Evolutionary conservation across 768 basidiomycete species (phyloP), one percentile per base, ranked within the genome.

Genomic region (Gymnopilus junonius): DNA sequence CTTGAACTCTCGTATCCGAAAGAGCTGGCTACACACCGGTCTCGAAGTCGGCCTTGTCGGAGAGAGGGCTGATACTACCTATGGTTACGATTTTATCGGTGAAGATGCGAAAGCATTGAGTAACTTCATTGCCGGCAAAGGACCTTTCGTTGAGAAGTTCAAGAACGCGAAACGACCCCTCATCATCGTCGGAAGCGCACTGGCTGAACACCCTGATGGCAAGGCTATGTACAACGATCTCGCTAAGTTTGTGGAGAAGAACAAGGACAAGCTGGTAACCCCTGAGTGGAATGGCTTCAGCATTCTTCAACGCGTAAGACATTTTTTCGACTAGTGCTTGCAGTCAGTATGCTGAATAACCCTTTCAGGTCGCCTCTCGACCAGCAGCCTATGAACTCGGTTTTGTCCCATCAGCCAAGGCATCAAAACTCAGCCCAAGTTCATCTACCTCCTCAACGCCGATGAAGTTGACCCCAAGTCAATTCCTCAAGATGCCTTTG

Each of bases 241-340:
- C 2, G 83, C 92, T 29, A 89, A 89, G 72, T 94, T 90, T 69
- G 92, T 95, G 11, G 85, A 93, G 75, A 77, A 81, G 70, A 90
- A 97, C 82, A 89, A 90, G 79, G 81, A 70, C 63, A 87, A 77
- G 45, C 83, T 99, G 35, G 66, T 96, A 42, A 95, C 91, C 6
- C 88, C 91, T 14, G 92, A 96, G 68, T 99, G 97, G 97, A 95
- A 94, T 67, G 97, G 97, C 2, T 94, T 95, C 82, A 94, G 87
- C 69, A 83, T 97, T 53, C 84, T 99, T 4, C 97, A 99, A 75
- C 83, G 97, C 50, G 95, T 97, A 74, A 61, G 89, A 82, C 1
- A 56, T 61, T 21, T 61, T 15, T 58, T 58, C n/a, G 43, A 27
- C 20, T 59, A 46, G 35, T 45, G 62, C 8, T 25, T 62, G 4